Conservation (phyloP, 176 grass and related monocot genomes). For the Carex littledalei region DNA sequence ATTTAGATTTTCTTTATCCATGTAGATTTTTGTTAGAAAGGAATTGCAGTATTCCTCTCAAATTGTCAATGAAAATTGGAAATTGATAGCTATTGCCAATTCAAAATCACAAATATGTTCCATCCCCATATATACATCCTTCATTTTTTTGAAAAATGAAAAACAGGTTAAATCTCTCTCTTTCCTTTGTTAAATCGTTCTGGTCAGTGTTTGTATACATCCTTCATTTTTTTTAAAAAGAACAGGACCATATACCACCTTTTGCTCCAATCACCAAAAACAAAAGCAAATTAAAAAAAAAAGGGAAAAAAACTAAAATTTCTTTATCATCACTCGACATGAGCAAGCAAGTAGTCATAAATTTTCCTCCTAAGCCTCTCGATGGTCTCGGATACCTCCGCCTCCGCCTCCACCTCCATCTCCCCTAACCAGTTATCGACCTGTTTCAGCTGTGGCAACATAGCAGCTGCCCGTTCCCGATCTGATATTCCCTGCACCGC, state of each 20-base stretch:
- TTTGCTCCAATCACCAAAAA: constrained; percentile 19
- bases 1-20: background rate
- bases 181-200: constrained; percentile 18
- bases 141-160: no score
- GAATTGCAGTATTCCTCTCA: background rate
- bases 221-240: background rate
- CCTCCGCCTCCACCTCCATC: constrained; percentile 49
- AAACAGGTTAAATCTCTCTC: background rate
- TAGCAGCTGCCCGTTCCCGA: constrained; percentile 57
- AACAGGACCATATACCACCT: constrained; percentile 14
- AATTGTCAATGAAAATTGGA: background rate
- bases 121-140: background rate
- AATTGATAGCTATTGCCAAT: background rate
- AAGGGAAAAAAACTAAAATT: background rate
- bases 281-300: constrained; percentile 4
- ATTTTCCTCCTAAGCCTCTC: constrained; percentile 80
- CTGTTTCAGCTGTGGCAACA: constrained; percentile 84
- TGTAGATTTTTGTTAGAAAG: background rate
- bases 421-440: constrained; percentile 94
- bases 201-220: constrained; percentile 23
- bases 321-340: constrained; percentile 45
- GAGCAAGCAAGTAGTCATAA: constrained; percentile 76
- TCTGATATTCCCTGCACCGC: constrained; percentile 44
- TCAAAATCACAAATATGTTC: background rate
- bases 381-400: constrained; percentile 45